These are phyloP conservation scores for Jaltomata sinuosa DNA, from an alignment of 257 asterid species.

Conservation along the genomic window DNA sequence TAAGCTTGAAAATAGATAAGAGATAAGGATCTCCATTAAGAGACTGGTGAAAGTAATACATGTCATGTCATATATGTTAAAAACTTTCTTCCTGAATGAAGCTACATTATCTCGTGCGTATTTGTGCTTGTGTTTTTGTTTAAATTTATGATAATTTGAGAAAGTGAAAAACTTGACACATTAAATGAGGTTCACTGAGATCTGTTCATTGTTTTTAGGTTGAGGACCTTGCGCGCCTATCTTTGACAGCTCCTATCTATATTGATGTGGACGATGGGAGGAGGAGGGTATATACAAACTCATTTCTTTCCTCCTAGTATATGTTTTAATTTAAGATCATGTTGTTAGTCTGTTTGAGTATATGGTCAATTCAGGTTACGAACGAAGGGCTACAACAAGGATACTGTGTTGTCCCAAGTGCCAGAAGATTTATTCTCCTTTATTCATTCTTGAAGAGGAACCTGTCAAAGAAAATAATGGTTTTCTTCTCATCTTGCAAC, in stretches of 20 bases:
- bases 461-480: slow-evolving; percentile 90
- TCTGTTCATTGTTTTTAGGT: slow-evolving; percentile 42
- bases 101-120: neutral
- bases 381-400: slow-evolving; percentile 98
- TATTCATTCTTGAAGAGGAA: slow-evolving; percentile 88
- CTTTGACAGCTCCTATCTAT: slow-evolving; percentile 59
- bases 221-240: slow-evolving; percentile 90
- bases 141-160: neutral
- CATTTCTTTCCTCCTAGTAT: neutral
- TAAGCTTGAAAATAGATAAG: neutral
- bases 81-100: neutral
- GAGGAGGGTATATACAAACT: slow-evolving; percentile 41
- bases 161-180: neutral
- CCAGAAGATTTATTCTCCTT: slow-evolving; percentile 79
- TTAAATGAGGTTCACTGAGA: neutral
- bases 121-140: neutral
- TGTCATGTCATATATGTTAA: neutral
- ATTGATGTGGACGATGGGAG: slow-evolving; percentile 92
- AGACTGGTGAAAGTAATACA: neutral
- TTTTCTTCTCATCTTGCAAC: slow-evolving; percentile 88
- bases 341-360: neutral
- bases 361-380: slow-evolving; percentile 48
- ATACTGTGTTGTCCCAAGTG: slow-evolving; percentile 75
- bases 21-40: neutral
- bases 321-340: neutral